phyloP scores from a whole-genome alignment of 495 filamentous ascomycete genomes.

The Daldinia childiae region DNA sequence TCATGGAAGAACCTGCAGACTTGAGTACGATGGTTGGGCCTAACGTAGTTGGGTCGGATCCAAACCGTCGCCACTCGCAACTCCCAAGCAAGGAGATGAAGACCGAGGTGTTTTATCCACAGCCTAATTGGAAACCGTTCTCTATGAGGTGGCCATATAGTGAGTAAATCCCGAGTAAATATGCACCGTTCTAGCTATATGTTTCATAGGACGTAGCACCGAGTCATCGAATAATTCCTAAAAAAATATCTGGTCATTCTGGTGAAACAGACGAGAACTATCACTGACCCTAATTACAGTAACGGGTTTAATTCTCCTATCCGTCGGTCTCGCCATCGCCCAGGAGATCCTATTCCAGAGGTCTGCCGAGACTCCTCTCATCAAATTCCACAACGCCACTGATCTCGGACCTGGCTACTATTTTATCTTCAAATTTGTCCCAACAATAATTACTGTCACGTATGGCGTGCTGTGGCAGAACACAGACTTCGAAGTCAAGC shows the following conservation, averaged over 20 bases:
- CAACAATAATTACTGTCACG: slow-evolving; percentile 71
- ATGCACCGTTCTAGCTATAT: neutral
- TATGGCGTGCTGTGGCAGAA: slow-evolving; percentile 81
- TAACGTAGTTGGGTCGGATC: slow-evolving; percentile 15
- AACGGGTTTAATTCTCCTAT: slow-evolving; percentile 60
- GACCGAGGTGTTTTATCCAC: slow-evolving; percentile 62
- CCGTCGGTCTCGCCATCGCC: slow-evolving; percentile 61
- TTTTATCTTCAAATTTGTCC: slow-evolving; percentile 77
- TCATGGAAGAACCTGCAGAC: slow-evolving; percentile 53
- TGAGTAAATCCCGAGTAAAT: slow-evolving; percentile 38
- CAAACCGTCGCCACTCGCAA: slow-evolving; percentile 38
- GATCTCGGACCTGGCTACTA: slow-evolving; percentile 64
- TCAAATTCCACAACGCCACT: slow-evolving; percentile 61
- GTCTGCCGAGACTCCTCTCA: slow-evolving; percentile 57
- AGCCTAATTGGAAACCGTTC: slow-evolving; percentile 77
- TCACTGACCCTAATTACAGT: slow-evolving; percentile 23
- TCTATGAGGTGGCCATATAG: slow-evolving; percentile 73
- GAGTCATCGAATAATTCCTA: no score
- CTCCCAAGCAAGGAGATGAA: slow-evolving; percentile 42
- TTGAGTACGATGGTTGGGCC: slow-evolving; percentile 56
- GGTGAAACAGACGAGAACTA: no score
- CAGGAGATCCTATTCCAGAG: slow-evolving; percentile 70
- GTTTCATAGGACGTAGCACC: neutral
- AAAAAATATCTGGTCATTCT: no score
- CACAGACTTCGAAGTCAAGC: slow-evolving; percentile 77